These are phyloP conservation scores for Cystobasidiopsis lactophilus DNA, from an alignment of 768 basidiomycete species.

Conservation along the genomic window DNA sequence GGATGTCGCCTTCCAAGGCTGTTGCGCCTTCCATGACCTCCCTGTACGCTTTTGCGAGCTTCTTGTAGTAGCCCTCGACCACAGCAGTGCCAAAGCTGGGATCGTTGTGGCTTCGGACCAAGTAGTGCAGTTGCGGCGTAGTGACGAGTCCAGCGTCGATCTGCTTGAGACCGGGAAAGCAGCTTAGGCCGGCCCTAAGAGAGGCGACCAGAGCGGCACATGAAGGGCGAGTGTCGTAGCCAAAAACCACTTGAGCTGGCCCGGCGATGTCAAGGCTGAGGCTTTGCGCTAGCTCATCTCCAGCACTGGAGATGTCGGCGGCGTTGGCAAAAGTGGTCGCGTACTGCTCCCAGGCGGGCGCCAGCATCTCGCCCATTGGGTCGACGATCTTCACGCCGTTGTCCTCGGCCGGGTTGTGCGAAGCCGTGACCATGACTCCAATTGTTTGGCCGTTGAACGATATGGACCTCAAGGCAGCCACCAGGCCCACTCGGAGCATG, in stretches of 20 bases:
- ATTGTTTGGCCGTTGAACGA: slow-evolving; percentile 73
- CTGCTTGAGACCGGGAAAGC: slow-evolving; percentile 26
- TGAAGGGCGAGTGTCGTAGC: slow-evolving; percentile 77
- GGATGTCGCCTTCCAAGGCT: slow-evolving; percentile 23
- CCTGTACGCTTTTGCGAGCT: slow-evolving; percentile 61
- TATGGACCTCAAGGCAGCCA: slow-evolving; percentile 78
- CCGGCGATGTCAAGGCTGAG: slow-evolving; percentile 55
- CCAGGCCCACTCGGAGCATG: slow-evolving; percentile 75
- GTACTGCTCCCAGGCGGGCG: slow-evolving; percentile 71
- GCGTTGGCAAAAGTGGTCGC: slow-evolving; percentile 77
- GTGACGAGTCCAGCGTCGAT: slow-evolving; percentile 63
- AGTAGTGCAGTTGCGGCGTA: slow-evolving; percentile 86
- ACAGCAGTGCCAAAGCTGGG: slow-evolving; percentile 52
- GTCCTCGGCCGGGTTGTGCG: slow-evolving; percentile 99
- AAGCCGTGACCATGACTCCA: slow-evolving; percentile 97
- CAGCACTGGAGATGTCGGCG: slow-evolving; percentile 39
- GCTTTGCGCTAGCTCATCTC: slow-evolving; percentile 40
- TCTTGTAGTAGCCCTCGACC: slow-evolving; percentile 52
- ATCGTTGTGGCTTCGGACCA: slow-evolving; percentile 73
- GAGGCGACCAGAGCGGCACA: slow-evolving; percentile 52
- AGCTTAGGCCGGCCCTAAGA: slow-evolving; percentile 50
- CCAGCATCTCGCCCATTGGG: slow-evolving; percentile 91
- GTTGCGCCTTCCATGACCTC: slow-evolving; percentile 35
- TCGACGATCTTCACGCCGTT: slow-evolving; percentile 98
- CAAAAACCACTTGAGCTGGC: slow-evolving; percentile 68